Base-by-base conservation (phyloP, 2,329 filamentous ascomycete genomes). In the Fusarium globosum region DNA sequence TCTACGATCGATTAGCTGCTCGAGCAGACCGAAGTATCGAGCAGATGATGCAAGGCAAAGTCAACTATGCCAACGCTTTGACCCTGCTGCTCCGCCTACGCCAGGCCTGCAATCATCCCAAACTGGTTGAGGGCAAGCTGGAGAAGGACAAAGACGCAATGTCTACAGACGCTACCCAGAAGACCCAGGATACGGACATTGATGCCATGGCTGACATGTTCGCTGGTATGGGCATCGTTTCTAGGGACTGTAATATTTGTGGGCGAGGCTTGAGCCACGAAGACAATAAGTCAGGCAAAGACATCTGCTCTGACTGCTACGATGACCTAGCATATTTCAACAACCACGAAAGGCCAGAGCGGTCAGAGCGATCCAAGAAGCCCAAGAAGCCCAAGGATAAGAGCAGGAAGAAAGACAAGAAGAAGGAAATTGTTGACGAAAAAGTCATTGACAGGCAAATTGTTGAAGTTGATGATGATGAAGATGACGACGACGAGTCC, bases 51-150 rank as follows among this genome's bases (percentile, higher is more conserved):
- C 90, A 89, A 57, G 91, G 90, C 12, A 90, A 94, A 79, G 85
- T 95, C 60, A 97, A 95, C 84, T 98, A 98, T 80, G 96, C 97
- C 66, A 97, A 95, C 77, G 96, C 96, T 23, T 90, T 99, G 79
- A 95, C 97, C 18, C 85, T 99, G 69, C 89, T 99, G n/a, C 85
- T 99, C 63, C 92, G 96, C 43, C 86, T 99, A 68, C 89, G 96
- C 68, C 96, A 99, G 81, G 94, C 95, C 26, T 99, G 96, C 82
- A 97, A 99, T 79, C 96, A 99, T 80, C 95, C 95, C 0, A 92
- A 94, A 74, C 87, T 99, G 51, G 92, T 97, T 18, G 94, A 94
- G 73, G 92, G 92, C 72, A 96, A 97, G 79, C 86, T 98, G 65
- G 92, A 92, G 62, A 94, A 94, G 73, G 96, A 99, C 80, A 94